Evolutionary conservation across 805 yeast species (phyloP), one percentile per base, ranked within the genome.

Genomic region (Candida oleophila): DNA sequence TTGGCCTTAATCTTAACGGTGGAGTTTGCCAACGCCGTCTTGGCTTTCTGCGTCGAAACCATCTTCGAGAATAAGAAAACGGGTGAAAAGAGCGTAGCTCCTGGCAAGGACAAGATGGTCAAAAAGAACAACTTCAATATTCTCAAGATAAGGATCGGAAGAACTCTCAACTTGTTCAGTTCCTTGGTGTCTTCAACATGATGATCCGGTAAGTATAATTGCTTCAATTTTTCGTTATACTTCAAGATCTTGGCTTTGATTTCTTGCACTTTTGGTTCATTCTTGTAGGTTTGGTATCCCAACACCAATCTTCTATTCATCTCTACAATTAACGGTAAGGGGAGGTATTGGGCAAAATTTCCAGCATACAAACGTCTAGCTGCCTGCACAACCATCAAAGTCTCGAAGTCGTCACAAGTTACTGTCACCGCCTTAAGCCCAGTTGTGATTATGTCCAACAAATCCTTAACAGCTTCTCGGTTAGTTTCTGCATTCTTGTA

Each of bases 1-100:
- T 83, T 85, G 15, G 96, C 99, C 59, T 83, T 83, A 49, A 94
- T 84, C 63, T 94, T 94, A 19, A 94, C 99, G 0, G 90, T 78
- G 0, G 97, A 90, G 5, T 78, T 84, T 9, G 90, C 91, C 49
- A 94, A 73, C 0, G 98, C 99, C 41, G 80, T 77, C 47, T 67
- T 73, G 28, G 92, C 89, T 65, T 91, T 90, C 48, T 75, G 73
- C 38, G 73, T 77, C 8, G 97, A 87, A 44, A 89, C 86, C 41
- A 68, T 69, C 59, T 87, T 88, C 7, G 96, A 83, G 15, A 87
- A 78, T 25, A 88, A 65, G 57, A 94, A 90, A 1, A 94, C 90
- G 0, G 99, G 99, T 0, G 91, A 78, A 62, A 92, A 92, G 56
- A 94, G 73, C 2, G 89, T 68, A 21, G 83, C 76, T n/a, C 99